Evolutionary conservation across 345 rosid genomes (phyloP), one percentile per base, ranked within the genome.

Genomic region (Gossypium rotundifolium): DNA sequence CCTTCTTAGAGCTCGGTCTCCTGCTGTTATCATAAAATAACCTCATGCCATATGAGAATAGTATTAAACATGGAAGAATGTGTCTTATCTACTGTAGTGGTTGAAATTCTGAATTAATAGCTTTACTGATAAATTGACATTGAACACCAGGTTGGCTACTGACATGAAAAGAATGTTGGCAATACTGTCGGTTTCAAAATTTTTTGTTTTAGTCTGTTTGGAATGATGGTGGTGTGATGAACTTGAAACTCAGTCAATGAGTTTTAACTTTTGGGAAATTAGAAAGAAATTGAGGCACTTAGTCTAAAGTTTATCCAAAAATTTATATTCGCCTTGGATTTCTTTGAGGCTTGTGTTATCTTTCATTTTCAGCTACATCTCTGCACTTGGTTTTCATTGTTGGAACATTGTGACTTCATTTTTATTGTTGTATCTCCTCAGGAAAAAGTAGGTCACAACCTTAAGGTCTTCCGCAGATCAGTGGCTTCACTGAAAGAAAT

Each of bases 371-470:
- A 14, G 46, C 13, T 33, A 29, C 18, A 22, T 11, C 38, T 33
- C 14, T 4, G 11, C 27, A 17, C 53, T 2, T 11, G 3, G n/a
- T 6, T 65, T 65, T 65, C 9, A 0, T 65, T 11, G 13, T 66
- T 25, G 52, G 51, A 11, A 38, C 17, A 27, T 63, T 3, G 33
- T 38, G 69, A n/a, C 44, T 3, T 44, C 40, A 44, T 68, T 18
- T 73, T 55, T 53, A 25, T 55, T 12, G 18, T 74, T 76, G 60
- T 72, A 58, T 74, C 48, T 42, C 74, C 51, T n/a, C 89, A 92
- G 98, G 94, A 89, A 51, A 93, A 93, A 81, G 79, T 86, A 2
- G 96, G 96, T 57, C 92, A 81, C 81, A 80, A 84, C 81, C 88
- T 92, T 20, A 95, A 88, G 85, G 84, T 95, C 68, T 95, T 95